Evolutionary conservation across 495 filamentous ascomycete genomes (phyloP).

Genomic region (Penicillium cosmopolitanum): DNA sequence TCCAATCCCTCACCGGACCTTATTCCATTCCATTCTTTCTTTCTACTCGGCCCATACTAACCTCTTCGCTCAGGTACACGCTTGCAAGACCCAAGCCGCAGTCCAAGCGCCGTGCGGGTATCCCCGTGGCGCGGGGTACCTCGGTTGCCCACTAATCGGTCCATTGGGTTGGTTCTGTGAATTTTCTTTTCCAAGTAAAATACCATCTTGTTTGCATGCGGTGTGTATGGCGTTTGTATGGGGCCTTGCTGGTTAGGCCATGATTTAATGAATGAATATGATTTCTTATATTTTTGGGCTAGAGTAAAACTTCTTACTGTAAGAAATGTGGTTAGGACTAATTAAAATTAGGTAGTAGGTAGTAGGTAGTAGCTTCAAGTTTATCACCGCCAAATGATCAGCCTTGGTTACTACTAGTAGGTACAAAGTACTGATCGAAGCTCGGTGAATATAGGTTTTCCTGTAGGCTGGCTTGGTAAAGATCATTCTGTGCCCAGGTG

Average conservation of each 20-base stretch:
- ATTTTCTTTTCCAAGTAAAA: slow-evolving; percentile 25
- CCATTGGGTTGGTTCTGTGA: not conserved
- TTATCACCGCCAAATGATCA: too few relatives aligned
- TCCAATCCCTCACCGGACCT: too few relatives aligned
- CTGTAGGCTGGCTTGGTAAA: too few relatives aligned
- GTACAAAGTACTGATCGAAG: too few relatives aligned
- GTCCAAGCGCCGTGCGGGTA: slow-evolving; percentile 49
- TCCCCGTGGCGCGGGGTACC: slow-evolving; percentile 34
- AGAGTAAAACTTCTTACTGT: too few relatives aligned
- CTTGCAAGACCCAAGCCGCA: slow-evolving; percentile 50
- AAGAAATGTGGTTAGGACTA: too few relatives aligned
- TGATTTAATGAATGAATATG: slow-evolving; percentile 35
- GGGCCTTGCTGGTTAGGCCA: slow-evolving; percentile 17
- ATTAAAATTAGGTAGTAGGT: too few relatives aligned
- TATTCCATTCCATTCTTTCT: slow-evolving; percentile 14
- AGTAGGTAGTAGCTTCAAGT: too few relatives aligned
- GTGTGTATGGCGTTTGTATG: slow-evolving; percentile 22
- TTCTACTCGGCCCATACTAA: slow-evolving; percentile 20
- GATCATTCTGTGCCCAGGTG: too few relatives aligned
- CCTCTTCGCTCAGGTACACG: slow-evolving; percentile 41
- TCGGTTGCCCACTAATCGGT: slow-evolving; percentile 17
- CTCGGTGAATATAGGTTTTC: too few relatives aligned
- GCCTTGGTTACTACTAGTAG: too few relatives aligned
- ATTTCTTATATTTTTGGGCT: not conserved
- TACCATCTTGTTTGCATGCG: slow-evolving; percentile 37